Percentiles rank a stretch among this genome's conserved stretches.
These are phyloP conservation scores for Peronospora destructor DNA, from an alignment of 352 stramenopile species.

Conservation along the genomic window DNA sequence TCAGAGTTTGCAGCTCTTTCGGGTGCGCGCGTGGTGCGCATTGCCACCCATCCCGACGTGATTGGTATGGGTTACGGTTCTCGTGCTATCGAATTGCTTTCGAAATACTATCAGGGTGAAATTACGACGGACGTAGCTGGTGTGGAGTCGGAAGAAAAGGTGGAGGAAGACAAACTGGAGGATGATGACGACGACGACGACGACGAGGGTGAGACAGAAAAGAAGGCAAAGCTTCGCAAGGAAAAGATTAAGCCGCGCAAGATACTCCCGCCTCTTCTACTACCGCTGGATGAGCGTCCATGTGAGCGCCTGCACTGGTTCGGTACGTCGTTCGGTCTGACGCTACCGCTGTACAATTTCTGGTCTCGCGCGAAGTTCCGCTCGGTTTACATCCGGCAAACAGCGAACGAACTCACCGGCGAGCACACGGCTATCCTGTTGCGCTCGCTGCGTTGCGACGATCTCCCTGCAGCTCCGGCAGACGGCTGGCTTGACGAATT, in stretches of 20 bases:
- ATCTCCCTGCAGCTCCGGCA: slow-evolving; percentile 65
- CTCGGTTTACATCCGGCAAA: slow-evolving; percentile 97
- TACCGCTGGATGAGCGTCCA: slow-evolving; percentile 91
- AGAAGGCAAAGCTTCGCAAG: slow-evolving; percentile 44
- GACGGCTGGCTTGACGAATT: slow-evolving; percentile 93
- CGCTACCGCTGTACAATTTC: slow-evolving; percentile 94
- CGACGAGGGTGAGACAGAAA: slow-evolving; percentile 38
- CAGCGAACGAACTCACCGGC: slow-evolving; percentile 98
- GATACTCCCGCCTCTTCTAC: slow-evolving; percentile 93
- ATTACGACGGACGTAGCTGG: slow-evolving; percentile 52
- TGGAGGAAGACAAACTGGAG: slow-evolving; percentile 26
- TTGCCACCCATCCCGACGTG: slow-evolving; percentile 96
- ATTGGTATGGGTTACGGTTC: slow-evolving; percentile 97
- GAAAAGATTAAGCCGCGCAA: slow-evolving; percentile 94
- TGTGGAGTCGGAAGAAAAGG: slow-evolving; percentile 23
- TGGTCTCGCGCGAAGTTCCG: slow-evolving; percentile 92
- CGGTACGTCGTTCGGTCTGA: slow-evolving; percentile 97
- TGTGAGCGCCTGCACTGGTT: slow-evolving; percentile 97
- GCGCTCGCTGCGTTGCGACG: slow-evolving; percentile 63
- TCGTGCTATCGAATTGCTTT: slow-evolving; percentile 92
- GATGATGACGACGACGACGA: slow-evolving; percentile 15
- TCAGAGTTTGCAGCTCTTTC: slow-evolving; percentile 95
- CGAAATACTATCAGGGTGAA: slow-evolving; percentile 97
- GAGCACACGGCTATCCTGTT: slow-evolving; percentile 96
- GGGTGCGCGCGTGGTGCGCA: slow-evolving; percentile 95